Base-by-base conservation (phyloP, 371 early-diverging fungal genomes). In the Mucor irregularis region DNA sequence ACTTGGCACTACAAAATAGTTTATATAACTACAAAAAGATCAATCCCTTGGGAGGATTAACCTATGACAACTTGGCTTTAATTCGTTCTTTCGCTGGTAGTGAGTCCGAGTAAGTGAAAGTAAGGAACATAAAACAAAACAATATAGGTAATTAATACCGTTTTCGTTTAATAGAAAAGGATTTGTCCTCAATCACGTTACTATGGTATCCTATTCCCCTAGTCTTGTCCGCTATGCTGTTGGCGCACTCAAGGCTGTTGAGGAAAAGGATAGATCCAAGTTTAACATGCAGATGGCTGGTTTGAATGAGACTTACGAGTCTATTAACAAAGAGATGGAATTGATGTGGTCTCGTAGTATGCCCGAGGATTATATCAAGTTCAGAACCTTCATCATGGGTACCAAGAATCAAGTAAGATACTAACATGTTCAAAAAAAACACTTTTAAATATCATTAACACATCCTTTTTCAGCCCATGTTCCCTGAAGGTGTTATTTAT, bases 341-440 rank as follows among this genome's bases (percentile, higher is more conserved):
- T 84, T 81, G 49, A 93, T 94, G 85, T 89, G 92, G 89, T 73
- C 74, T 29, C 80, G 83, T 31, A 82, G 83, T 40, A 56, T 80
- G 35, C 84, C 91, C n/a, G 77, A 69, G 1, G 90, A 89, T 55
- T 93, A 94, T 53, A 68, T 82, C 46, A 84, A 89, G 63, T 94
- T 92, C 78, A 79, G 94, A 22, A 93, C 94, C 0, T 94, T 92
- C 66, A 91, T 94, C 63, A 90, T 90, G 87, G 94, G 94, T 3
- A 88, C 87, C 50, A 91, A 90, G 73, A 84, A 87, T 65, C 90
- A 91, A 48, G 72, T 68, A 54, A 37, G 37, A 45, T n/a, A 5
- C 1, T 42, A 19, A 14, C n/a, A n/a, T n/a, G 44, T n/a, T 22
- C 29, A 19, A 43, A 38, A 5, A 39, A 37, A 49, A 17, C 24